A percentile compares a stretch with the other conserved stretches of the same genome.
phyloP scores from a whole-genome alignment of 345 rosid species.

The Eucalyptus cloeziana region DNA sequence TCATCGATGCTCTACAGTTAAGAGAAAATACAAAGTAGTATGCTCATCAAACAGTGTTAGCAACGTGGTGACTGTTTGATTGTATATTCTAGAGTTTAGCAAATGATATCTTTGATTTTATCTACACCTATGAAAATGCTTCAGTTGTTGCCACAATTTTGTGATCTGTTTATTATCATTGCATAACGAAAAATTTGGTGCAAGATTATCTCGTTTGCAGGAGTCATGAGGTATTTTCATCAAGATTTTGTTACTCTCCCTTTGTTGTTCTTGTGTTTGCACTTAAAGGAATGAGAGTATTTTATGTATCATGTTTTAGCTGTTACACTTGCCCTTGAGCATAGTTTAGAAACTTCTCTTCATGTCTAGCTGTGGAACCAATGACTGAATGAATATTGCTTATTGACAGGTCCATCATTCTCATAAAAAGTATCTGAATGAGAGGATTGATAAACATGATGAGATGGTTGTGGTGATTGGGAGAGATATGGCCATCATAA shows the following conservation, averaged over 20 bases:
- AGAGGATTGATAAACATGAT: too few relatives aligned
- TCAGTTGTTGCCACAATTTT: too few relatives aligned
- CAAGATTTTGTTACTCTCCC: neutral
- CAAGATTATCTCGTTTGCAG: neutral
- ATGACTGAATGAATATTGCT: too few relatives aligned
- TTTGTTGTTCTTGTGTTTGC: too few relatives aligned
- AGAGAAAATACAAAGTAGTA: neutral
- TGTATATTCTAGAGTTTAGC: neutral
- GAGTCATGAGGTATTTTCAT: neutral
- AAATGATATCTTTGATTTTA: neutral
- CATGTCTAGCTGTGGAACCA: neutral
- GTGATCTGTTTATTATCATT: too few relatives aligned
- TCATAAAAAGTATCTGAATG: too few relatives aligned
- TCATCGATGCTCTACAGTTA: neutral
- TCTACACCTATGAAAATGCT: neutral
- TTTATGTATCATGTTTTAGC: neutral
- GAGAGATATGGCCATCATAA: too few relatives aligned
- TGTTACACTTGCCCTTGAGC: neutral
- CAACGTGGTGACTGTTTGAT: neutral
- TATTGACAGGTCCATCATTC: too few relatives aligned
- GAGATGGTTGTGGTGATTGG: too few relatives aligned
- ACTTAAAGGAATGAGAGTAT: neutral
- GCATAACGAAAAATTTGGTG: neutral
- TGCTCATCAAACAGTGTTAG: neutral
- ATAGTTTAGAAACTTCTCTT: too few relatives aligned